phyloP scores from a whole-genome alignment of 2,329 filamentous ascomycete species.

The Aspergillus sp. region DNA sequence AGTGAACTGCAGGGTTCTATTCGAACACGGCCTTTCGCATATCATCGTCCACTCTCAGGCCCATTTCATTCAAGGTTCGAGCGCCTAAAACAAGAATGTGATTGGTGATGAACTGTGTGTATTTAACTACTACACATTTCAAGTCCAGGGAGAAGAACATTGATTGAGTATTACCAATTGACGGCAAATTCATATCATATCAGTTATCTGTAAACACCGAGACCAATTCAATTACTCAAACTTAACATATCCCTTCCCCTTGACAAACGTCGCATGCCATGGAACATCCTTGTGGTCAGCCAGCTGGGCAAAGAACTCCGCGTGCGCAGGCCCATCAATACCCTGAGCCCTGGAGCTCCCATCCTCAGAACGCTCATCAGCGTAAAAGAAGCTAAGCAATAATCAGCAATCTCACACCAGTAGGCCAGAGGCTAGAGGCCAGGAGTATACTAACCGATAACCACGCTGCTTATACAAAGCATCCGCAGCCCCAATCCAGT shows the following conservation, averaged over 20 bases:
- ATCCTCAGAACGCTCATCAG: not conserved
- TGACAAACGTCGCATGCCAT: conserved; percentile 6
- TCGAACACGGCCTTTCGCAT: no score
- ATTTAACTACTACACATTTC: no score
- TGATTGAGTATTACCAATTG: no score
- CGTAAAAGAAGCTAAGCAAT: not conserved
- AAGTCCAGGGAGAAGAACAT: no score
- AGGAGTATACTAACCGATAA: not conserved
- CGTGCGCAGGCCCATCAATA: conserved; percentile 1
- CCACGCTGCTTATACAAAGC: not conserved
- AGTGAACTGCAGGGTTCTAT: no score
- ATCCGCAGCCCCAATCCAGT: not conserved
- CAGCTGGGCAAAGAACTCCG: not conserved
- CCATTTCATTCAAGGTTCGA: no score
- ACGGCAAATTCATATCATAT: no score
- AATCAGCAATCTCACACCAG: not conserved
- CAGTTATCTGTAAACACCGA: no score
- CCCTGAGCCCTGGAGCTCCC: not conserved
- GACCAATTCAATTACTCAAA: not conserved
- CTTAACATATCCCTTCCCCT: not conserved
- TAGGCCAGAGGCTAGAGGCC: not conserved
- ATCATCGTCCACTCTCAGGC: no score
- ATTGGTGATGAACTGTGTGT: no score
- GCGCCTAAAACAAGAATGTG: no score
- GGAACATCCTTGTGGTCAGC: not conserved